Conservation (phyloP, 108 stramenopile genomes). For the Pseudonitzschia multistriata region DNA sequence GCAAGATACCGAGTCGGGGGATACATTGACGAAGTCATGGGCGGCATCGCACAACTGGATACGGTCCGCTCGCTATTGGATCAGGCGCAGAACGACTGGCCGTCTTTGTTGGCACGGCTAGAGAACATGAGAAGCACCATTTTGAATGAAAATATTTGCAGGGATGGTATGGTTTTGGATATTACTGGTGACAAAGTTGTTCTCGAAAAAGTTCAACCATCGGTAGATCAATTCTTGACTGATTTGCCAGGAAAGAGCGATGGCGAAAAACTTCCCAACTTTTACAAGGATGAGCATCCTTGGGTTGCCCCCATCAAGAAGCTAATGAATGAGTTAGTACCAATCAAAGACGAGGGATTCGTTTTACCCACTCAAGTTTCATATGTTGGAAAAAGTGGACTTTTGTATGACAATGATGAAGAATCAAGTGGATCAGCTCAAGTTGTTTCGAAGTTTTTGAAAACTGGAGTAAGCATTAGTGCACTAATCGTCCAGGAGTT, state of each 20-base stretch:
- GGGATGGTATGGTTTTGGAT: slow-evolving; percentile 88
- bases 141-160: slow-evolving; percentile 60
- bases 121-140: slow-evolving; percentile 84
- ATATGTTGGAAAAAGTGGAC: slow-evolving; percentile 92
- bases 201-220: slow-evolving; percentile 61
- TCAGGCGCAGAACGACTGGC: slow-evolving; percentile 94
- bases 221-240: slow-evolving; percentile 65
- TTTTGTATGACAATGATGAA: slow-evolving; percentile 85
- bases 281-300: slow-evolving; percentile 72
- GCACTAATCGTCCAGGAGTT: slow-evolving; percentile 29
- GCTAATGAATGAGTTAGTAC: slow-evolving; percentile 65
- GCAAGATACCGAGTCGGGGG: slow-evolving; percentile 86
- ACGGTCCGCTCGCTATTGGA: slow-evolving; percentile 76
- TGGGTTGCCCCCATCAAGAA: slow-evolving; percentile 76
- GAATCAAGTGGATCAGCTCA: slow-evolving; percentile 66
- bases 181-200: slow-evolving; percentile 86
- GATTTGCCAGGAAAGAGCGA: slow-evolving; percentile 68
- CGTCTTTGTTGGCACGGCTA: slow-evolving; percentile 75
- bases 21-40: slow-evolving; percentile 88
- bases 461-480: slow-evolving; percentile 53
- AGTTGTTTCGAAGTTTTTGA: slow-evolving; percentile 79
- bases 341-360: slow-evolving; percentile 87
- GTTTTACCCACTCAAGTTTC: slow-evolving; percentile 94
- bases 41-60: slow-evolving; percentile 82
- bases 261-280: slow-evolving; percentile 65